Percentiles rank a stretch among this genome's conserved stretches.
These are phyloP conservation scores for Yamadazyma oceani DNA, from an alignment of 1,139 yeast genomes.

Conservation along the genomic window DNA sequence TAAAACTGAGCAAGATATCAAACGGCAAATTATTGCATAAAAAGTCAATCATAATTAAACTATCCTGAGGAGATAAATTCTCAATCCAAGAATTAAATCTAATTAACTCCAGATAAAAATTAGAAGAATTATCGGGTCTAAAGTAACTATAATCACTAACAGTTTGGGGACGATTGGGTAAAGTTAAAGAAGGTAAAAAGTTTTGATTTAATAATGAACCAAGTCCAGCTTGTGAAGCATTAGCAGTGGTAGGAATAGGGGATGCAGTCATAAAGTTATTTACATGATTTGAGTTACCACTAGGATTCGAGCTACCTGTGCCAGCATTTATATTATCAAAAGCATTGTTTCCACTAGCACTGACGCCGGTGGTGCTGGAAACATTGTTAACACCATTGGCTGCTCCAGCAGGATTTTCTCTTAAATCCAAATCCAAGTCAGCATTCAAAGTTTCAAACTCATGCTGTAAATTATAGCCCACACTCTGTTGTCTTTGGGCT, in stretches of 20 bases:
- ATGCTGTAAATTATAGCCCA: constrained; percentile 46
- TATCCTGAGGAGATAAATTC: constrained; percentile 55
- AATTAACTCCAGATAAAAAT: constrained; percentile 46
- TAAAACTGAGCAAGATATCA: constrained; percentile 49
- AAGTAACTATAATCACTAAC: constrained; percentile 43
- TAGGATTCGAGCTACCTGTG: neutral
- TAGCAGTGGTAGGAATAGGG: constrained; percentile 16
- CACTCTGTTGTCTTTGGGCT: constrained; percentile 39
- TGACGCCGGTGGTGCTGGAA: no score
- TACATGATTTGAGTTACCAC: constrained; percentile 1
- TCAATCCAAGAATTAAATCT: constrained; percentile 62
- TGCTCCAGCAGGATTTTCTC: constrained; percentile 10
- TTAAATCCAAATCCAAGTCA: constrained; percentile 48
- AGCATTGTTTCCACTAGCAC: no score
- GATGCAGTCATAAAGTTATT: constrained; percentile 5
- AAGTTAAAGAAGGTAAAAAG: constrained; percentile 24
- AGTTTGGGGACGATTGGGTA: constrained; percentile 45
- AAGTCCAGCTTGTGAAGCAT: constrained; percentile 20
- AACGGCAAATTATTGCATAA: constrained; percentile 49
- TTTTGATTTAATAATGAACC: constrained; percentile 18
- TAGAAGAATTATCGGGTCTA: constrained; percentile 8
- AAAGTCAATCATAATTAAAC: constrained; percentile 58
- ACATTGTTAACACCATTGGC: no score
- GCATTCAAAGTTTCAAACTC: constrained; percentile 49
- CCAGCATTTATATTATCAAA: no score